Base-by-base conservation (phyloP, 2,329 filamentous ascomycete species). In the Colletotrichum cuscutae region DNA sequence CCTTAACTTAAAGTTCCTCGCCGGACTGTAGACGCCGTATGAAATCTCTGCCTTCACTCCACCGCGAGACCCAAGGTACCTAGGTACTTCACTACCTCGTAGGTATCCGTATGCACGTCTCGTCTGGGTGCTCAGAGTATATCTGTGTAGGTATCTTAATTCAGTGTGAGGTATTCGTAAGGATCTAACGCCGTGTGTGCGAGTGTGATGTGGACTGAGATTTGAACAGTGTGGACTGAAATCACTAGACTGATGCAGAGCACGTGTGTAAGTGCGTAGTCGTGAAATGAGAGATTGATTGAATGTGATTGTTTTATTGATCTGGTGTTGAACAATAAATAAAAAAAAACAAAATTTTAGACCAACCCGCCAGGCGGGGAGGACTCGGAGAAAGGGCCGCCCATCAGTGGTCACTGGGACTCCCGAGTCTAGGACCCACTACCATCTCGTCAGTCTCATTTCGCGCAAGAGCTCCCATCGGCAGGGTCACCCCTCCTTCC, bases 371-470 rank as follows among this genome's bases (percentile, higher is more conserved):
- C 60, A 57, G 58, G 49, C 52, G 66, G 52, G 59, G 37, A 26
- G n/a, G n/a, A 37, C 37, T 42, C 37, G 37, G 37, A 42, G 37
- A 42, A 42, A 42, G 13, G 37, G 15, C 37, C 37, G 15, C 13
- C 6, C 37, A 19, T 42, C 37, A 42, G 15, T 42, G 37, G 37
- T 26, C 13, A 24, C 26, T 19, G 22, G 28, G 37, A 42, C 37
- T 42, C 37, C 13, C 13, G 37, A 42, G 37, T 19, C 37, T 42
- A 0, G 46, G 59, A 46, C 54, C 60, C 70, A 70, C 65, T 11
- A 30, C n/a, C 53, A 42, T 49, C 65, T 64, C 30, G 32, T 53
- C 63, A 67, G 63, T 53, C 68, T 67, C 68, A 62, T 71, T 49
- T 71, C 57, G 68, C 53, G 22, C 52, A 54, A 13, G 32, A 46